phyloP scores from a whole-genome alignment of 2,329 filamentous ascomycete species.

The Aspergillus intermedius region DNA sequence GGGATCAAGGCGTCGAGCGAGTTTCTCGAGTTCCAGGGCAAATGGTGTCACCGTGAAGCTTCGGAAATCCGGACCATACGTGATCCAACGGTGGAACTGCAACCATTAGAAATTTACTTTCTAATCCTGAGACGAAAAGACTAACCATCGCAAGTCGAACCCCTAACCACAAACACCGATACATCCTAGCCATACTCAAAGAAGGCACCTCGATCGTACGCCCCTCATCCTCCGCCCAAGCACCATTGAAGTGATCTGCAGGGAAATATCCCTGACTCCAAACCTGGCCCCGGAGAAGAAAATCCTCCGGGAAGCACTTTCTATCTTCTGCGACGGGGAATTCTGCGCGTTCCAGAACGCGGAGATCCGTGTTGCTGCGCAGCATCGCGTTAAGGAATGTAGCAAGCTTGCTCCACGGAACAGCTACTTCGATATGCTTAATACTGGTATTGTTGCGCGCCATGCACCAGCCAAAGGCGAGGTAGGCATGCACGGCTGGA shows the following conservation, averaged over 20 bases:
- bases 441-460: conserved; percentile 31
- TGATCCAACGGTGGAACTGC: conserved; percentile 37
- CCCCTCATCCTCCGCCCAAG: conserved; percentile 50
- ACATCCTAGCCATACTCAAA: conserved; percentile 42
- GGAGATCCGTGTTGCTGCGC: conserved; percentile 30
- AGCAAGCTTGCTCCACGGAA: conserved; percentile 48
- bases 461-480: conserved; percentile 48
- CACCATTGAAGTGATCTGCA: conserved; percentile 44
- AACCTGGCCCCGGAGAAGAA: conserved; percentile 49
- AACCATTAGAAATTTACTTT: conserved; percentile 3
- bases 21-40: conserved; percentile 19
- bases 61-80: conserved; percentile 24
- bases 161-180: conserved; percentile 49
- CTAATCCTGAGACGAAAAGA: conserved; percentile 2
- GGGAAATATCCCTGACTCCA: conserved; percentile 48
- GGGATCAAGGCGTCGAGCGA: conserved; percentile 8
- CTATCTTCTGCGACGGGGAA: conserved; percentile 40
- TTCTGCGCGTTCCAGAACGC: conserved; percentile 28
- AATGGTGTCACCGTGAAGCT: conserved; percentile 29
- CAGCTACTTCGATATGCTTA: conserved; percentile 34
- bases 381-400: conserved; percentile 50
- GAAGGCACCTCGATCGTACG: conserved; percentile 46
- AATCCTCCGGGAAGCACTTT: conserved; percentile 54
- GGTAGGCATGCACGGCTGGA: conserved; percentile 49
- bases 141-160: conserved; percentile 38